Percentiles rank a stretch among this genome's conserved stretches.
Evolutionary conservation across 495 filamentous ascomycete species (phyloP).

Genomic region (Achaetomiella virescens): DNA sequence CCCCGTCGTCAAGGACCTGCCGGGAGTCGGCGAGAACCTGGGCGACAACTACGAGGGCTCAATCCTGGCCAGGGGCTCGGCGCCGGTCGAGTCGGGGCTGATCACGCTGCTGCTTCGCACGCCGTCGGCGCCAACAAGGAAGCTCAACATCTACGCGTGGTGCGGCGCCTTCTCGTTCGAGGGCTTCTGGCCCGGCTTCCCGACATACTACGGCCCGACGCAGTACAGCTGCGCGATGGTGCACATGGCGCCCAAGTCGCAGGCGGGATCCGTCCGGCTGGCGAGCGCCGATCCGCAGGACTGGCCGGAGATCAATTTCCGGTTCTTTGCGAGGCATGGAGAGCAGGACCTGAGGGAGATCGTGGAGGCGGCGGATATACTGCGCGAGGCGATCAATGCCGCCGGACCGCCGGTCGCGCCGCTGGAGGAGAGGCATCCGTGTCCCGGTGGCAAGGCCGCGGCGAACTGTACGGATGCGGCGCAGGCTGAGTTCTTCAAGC

Average conservation of each 20-base stretch:
- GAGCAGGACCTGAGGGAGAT: conserved; percentile 44
- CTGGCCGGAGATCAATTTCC: conserved; percentile 50
- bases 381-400: conserved; percentile 37
- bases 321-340: conserved; percentile 44
- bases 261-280: conserved; percentile 46
- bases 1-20: conserved; percentile 42
- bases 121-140: conserved; percentile 33
- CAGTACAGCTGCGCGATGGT: conserved; percentile 41
- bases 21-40: conserved; percentile 54
- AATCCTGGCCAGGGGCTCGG: conserved; percentile 28
- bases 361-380: conserved; percentile 44
- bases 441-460: conserved; percentile 21
- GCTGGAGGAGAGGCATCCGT: conserved; percentile 39
- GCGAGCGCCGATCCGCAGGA: conserved; percentile 47
- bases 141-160: conserved; percentile 43
- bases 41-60: conserved; percentile 51
- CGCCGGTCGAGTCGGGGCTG: conserved; percentile 27
- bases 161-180: conserved; percentile 42
- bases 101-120: conserved; percentile 39
- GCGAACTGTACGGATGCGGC: conserved; percentile 31
- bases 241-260: conserved; percentile 45
- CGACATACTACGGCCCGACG: conserved; percentile 35
- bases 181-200: conserved; percentile 46
- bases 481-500: conserved; percentile 41
- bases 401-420: conserved; percentile 31